A percentile compares a stretch with the other conserved stretches of the same genome.
phyloP scores from a whole-genome alignment of 2,329 filamentous ascomycete genomes.

The Alternaria postmessia region DNA sequence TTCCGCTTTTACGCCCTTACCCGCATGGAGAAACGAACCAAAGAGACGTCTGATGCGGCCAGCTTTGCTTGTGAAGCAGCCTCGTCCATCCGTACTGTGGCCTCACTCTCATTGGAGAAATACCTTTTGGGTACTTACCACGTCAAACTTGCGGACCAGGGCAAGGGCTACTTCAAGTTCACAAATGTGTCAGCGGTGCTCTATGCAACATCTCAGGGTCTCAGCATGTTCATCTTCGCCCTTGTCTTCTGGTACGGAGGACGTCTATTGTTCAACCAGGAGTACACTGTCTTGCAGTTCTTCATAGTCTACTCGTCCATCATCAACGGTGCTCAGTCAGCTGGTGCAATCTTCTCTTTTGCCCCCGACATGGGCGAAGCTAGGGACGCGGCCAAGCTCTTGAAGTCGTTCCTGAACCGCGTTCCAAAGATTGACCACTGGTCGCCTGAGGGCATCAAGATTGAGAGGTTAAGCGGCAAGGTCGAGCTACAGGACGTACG shows the following conservation, averaged over 20 bases:
- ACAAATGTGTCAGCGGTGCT: conserved; percentile 78
- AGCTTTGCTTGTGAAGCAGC: conserved; percentile 94
- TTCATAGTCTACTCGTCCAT: conserved; percentile 89
- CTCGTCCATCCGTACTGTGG: conserved; percentile 93
- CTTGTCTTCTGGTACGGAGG: conserved; percentile 53
- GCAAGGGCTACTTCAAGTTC: conserved; percentile 73
- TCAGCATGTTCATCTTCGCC: conserved; percentile 61
- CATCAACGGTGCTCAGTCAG: conserved; percentile 91
- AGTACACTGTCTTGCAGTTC: conserved; percentile 82
- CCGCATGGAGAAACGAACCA: conserved; percentile 77
- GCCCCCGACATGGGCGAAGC: conserved; percentile 98
- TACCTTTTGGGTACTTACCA: conserved; percentile 82
- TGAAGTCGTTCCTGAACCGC: conserved; percentile 85
- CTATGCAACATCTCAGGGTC: conserved; percentile 84
- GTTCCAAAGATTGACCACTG: conserved; percentile 72
- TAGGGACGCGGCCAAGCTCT: conserved; percentile 78
- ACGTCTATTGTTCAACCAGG: conserved; percentile 42
- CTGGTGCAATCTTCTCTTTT: conserved; percentile 91
- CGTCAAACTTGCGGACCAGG: conserved; percentile 72
- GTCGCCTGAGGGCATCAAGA: conserved; percentile 51
- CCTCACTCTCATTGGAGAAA: conserved; percentile 83
- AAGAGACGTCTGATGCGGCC: conserved; percentile 82
- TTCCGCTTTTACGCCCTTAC: conserved; percentile 88
- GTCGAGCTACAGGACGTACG: conserved; percentile 93
- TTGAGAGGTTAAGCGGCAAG: conserved; percentile 67